A percentile compares a stretch with the other conserved stretches of the same genome.
phyloP scores from a whole-genome alignment of 192 early-diverging fungal species.

The Coemansia reversa region DNA sequence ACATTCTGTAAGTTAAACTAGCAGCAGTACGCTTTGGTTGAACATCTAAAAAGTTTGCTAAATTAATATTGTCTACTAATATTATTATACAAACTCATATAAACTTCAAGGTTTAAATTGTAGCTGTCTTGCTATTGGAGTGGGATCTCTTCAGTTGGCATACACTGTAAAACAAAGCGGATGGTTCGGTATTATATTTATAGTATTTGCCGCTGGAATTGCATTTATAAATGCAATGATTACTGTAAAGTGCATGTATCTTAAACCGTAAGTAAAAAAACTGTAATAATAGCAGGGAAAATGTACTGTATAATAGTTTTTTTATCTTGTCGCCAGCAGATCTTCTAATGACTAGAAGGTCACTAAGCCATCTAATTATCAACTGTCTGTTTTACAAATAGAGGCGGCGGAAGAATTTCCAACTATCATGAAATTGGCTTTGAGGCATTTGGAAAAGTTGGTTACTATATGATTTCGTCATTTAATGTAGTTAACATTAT shows the following conservation, averaged over 20 bases:
- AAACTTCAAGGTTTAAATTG: neutral
- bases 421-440: constrained; percentile 45
- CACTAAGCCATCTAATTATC: neutral
- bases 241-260: constrained; percentile 41
- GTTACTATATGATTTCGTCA: constrained; percentile 38
- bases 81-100: too few species aligned
- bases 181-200: constrained; percentile 39
- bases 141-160: constrained; percentile 42
- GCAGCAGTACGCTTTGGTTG: too few species aligned
- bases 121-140: constrained; percentile 48
- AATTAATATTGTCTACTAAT: too few species aligned
- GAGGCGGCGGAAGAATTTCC: constrained; percentile 41
- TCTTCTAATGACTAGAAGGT: too few species aligned
- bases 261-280: constrained; percentile 45
- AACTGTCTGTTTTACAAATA: constrained; percentile 1
- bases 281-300: neutral
- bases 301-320: neutral
- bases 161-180: constrained; percentile 48
- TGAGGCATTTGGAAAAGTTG: constrained; percentile 41
- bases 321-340: neutral
- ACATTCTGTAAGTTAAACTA: constrained; percentile 32
- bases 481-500: constrained; percentile 52
- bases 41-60: too few species aligned
- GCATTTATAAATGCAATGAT: constrained; percentile 34
- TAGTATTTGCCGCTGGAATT: constrained; percentile 31